phyloP scores from a whole-genome alignment of 768 basidiomycete genomes.

The Serendipita indica region DNA sequence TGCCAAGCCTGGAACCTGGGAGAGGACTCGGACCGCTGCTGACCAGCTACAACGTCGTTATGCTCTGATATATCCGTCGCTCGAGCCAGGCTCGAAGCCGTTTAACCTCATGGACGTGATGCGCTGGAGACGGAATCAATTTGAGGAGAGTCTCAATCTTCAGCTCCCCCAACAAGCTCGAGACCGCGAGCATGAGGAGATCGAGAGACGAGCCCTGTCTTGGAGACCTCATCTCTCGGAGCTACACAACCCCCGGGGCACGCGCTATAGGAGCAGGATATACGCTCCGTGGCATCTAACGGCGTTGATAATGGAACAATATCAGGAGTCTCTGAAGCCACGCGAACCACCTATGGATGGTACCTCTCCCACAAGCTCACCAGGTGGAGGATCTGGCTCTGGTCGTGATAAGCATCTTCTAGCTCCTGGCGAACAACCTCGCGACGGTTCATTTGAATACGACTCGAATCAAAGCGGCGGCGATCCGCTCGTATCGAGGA shows the following conservation, averaged over 20 bases:
- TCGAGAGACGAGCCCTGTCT: neutral
- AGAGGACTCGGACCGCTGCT: neutral
- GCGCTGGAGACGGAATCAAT: neutral
- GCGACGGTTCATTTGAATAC: neutral
- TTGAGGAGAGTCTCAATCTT: neutral
- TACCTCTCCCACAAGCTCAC: neutral
- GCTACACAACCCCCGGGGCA: neutral
- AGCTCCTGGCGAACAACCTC: neutral
- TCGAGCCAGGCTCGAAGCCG: neutral
- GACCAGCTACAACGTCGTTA: conserved; percentile 3
- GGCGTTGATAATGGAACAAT: neutral
- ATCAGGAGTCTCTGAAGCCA: neutral
- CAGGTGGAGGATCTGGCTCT: neutral
- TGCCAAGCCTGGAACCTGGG: neutral
- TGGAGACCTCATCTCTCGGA: conserved; percentile 4
- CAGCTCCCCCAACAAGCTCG: neutral
- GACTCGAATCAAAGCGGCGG: conserved; percentile 1
- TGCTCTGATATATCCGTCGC: neutral
- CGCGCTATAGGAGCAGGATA: neutral
- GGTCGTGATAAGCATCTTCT: neutral
- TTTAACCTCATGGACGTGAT: conserved; percentile 5
- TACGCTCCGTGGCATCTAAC: conserved; percentile 8
- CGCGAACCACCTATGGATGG: neutral
- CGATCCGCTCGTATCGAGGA: neutral
- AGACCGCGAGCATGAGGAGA: conserved; percentile 5